Base-by-base conservation (phyloP, 495 filamentous ascomycete species). In the Penicillium longicatenatum region DNA sequence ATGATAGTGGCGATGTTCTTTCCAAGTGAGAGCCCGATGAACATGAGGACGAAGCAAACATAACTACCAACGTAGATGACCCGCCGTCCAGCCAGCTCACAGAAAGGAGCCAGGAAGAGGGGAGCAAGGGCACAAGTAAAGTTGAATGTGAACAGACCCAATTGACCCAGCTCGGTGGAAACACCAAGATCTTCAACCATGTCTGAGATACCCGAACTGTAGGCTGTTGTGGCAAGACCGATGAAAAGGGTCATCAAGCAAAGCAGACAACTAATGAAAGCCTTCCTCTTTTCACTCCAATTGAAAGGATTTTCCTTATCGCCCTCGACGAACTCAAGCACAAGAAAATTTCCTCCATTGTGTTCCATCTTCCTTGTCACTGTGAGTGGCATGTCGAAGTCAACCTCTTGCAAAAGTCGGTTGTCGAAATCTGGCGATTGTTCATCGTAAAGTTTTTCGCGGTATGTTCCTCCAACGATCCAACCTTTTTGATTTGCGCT, bases 1-100 rank as follows among this genome's bases (percentile, higher is more conserved):
- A 92, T 67, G 17, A 92, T 82, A 0, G 87, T 91, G 19, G 70
- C 78, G 45, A 89, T 89, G 67, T 91, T 92, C 68, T 84, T 81
- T 19, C 69, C 72, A 1, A 75, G 66, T 0, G 72, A 52, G 10
- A 78, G 68, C 17, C 73, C 75, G 45, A 78, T 77, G 66, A 78
- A 78, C 66, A 71, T 70, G 22, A 78, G 54, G 35, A 57, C 59
- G 57, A 78, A 78, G 62, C 69, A 70, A 48, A 70, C 60, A 50
- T 73, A 77, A 17, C 71, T 57, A 31, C 74, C 71, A 44, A 69
- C 58, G 58, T 77, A 78, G 59, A 78, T 54, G 31, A 78, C 65
- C 20, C 70, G 61, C 20, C 75, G 65, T 37, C 75, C 75, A 21
- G 71, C 71, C 20, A 78, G 59, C 50, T 78, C 75, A 57, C 75